Conservation (phyloP, 495 filamentous ascomycete genomes). For the Amphirosellinia nigrospora region DNA sequence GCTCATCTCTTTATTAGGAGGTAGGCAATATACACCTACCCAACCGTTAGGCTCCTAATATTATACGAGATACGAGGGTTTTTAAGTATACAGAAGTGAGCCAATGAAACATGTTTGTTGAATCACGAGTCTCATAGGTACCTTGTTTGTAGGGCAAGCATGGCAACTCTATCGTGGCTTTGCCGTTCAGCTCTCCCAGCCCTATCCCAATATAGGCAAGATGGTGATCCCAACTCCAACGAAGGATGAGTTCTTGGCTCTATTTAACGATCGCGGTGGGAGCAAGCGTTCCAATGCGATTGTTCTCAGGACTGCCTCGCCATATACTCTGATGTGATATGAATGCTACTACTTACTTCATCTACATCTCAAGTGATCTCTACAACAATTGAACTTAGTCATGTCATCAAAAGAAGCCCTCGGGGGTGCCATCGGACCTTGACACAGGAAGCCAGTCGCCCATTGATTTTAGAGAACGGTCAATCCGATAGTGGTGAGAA, state of each 20-base stretch:
- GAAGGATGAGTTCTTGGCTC: neutral
- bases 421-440: slow-evolving; percentile 20
- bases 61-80: neutral
- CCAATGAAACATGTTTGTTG: neutral
- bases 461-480: slow-evolving; percentile 17
- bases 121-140: neutral
- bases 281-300: neutral
- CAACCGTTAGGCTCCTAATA: too few species aligned
- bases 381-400: neutral
- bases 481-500: neutral
- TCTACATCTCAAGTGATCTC: neutral
- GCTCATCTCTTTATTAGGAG: neutral
- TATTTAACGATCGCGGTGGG: neutral
- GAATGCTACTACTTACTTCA: neutral
- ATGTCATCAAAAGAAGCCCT: slow-evolving; percentile 29
- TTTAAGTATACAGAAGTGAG: neutral
- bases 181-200: neutral
- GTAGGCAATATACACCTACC: neutral
- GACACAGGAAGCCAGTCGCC: slow-evolving; percentile 16
- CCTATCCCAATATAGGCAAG: neutral
- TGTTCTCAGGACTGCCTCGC: neutral
- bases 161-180: neutral
- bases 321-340: neutral
- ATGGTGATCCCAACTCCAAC: neutral
- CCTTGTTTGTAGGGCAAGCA: neutral